phyloP scores from a whole-genome alignment of 495 filamentous ascomycete genomes.

The Aspergillus funiculosus region DNA sequence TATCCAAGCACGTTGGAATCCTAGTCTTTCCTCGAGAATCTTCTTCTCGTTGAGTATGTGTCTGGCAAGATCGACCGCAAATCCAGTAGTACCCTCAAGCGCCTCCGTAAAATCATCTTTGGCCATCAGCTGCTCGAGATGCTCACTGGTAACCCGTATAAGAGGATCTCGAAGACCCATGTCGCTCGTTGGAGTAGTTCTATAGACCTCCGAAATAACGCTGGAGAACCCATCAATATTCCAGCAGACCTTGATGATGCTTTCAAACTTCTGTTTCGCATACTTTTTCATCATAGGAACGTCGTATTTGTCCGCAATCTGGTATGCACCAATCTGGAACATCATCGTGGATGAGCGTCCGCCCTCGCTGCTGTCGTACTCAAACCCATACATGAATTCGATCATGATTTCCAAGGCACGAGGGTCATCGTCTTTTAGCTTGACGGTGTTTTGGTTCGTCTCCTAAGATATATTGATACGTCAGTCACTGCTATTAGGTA shows the following conservation, averaged over 20 bases:
- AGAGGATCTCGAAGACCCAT: slow-evolving; percentile 31
- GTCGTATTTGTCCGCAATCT: slow-evolving; percentile 39
- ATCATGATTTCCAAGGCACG: slow-evolving; percentile 31
- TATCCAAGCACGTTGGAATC: too few relatives aligned
- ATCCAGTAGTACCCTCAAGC: slow-evolving; percentile 7
- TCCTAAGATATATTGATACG: slow-evolving; percentile 12
- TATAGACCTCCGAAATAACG: slow-evolving; percentile 30
- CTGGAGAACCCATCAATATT: slow-evolving; percentile 23
- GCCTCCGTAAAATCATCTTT: slow-evolving; percentile 14
- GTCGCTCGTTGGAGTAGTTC: slow-evolving; percentile 23
- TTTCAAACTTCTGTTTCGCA: slow-evolving; percentile 31
- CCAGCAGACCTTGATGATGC: slow-evolving; percentile 18
- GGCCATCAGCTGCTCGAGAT: slow-evolving; percentile 9
- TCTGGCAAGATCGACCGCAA: slow-evolving; percentile 17
- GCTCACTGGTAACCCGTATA: slow-evolving; percentile 11
- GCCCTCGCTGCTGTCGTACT: slow-evolving; percentile 20
- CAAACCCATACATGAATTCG: slow-evolving; percentile 28
- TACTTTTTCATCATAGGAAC: slow-evolving; percentile 31
- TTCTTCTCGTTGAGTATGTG: background rate
- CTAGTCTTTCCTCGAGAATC: background rate
- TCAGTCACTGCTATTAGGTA: background rate
- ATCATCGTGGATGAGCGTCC: slow-evolving; percentile 18
- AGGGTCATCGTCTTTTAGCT: slow-evolving; percentile 26
- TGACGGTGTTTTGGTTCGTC: slow-evolving; percentile 13
- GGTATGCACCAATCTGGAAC: slow-evolving; percentile 37